These are phyloP conservation scores for Ceratocystis ficicola DNA, from an alignment of 2,329 filamentous ascomycete genomes.

Conservation along the genomic window DNA sequence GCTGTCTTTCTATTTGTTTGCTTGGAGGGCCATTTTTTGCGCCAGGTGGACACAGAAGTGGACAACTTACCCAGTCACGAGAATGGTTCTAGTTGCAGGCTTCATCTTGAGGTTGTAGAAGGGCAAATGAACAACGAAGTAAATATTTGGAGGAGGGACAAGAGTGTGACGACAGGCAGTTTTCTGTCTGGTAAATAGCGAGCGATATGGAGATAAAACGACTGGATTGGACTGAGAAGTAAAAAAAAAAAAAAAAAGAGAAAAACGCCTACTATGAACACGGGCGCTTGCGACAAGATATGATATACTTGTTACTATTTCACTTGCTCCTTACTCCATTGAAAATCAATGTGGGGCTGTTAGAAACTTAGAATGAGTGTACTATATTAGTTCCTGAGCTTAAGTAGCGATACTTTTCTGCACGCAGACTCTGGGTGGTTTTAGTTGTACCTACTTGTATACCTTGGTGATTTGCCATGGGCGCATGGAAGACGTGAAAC, in stretches of 20 bases:
- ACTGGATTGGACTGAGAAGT: constrained; percentile 19
- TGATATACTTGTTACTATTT: constrained; percentile 4
- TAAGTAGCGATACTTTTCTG: too few species aligned
- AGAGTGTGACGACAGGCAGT: not conserved
- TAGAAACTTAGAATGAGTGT: not conserved
- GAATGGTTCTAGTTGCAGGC: constrained; percentile 77
- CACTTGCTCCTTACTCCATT: not conserved
- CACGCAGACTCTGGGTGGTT: too few species aligned
- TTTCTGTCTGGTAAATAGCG: not conserved
- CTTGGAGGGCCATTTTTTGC: not conserved
- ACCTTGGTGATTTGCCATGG: too few species aligned
- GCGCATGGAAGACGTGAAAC: too few species aligned
- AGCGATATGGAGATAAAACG: constrained; percentile 20
- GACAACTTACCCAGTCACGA: constrained; percentile 71
- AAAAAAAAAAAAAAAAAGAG: constrained; percentile 23
- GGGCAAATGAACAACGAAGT: not conserved
- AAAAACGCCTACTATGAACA: not conserved
- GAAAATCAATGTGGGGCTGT: not conserved
- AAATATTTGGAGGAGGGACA: not conserved
- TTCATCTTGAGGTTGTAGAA: constrained; percentile 25
- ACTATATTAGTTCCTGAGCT: too few species aligned
- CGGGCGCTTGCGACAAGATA: constrained; percentile 10
- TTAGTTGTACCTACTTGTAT: too few species aligned
- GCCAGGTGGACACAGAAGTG: constrained; percentile 2
- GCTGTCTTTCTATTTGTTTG: not conserved